Conservation (phyloP, 495 filamentous ascomycete genomes). For the Trypethelium eluteriae region DNA sequence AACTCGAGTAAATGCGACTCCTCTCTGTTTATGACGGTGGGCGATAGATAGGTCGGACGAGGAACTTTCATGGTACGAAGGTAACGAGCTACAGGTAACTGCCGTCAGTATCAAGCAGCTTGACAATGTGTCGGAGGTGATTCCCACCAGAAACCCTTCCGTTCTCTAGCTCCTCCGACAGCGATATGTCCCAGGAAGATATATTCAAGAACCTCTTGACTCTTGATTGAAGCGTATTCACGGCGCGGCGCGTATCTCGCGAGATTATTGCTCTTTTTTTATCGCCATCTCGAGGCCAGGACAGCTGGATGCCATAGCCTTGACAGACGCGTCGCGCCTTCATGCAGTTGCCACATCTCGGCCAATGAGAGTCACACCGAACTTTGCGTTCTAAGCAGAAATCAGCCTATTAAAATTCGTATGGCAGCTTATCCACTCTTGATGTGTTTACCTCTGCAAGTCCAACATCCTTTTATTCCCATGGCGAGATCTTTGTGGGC, state of each 20-base stretch:
- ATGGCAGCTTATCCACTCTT: slow-evolving; percentile 12
- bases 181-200: slow-evolving; percentile 23
- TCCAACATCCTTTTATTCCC: slow-evolving; percentile 26
- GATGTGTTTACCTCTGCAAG: slow-evolving; percentile 26
- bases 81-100: slow-evolving; percentile 17
- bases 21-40: slow-evolving; percentile 17
- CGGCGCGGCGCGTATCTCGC: slow-evolving; percentile 13
- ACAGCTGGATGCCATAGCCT: slow-evolving; percentile 27
- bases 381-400: slow-evolving; percentile 25
- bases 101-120: slow-evolving; percentile 19
- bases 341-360: slow-evolving; percentile 22
- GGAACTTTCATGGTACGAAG: slow-evolving; percentile 22
- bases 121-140: slow-evolving; percentile 15
- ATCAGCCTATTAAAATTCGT: slow-evolving; percentile 9
- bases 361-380: slow-evolving; percentile 23
- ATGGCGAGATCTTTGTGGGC: slow-evolving; percentile 12
- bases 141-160: slow-evolving; percentile 17
- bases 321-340: slow-evolving; percentile 22
- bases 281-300: slow-evolving; percentile 27
- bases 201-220: slow-evolving; percentile 20
- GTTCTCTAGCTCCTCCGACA: slow-evolving; percentile 20
- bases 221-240: slow-evolving; percentile 13
- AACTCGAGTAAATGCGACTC: slow-evolving; percentile 23
- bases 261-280: slow-evolving; percentile 23
- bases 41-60: slow-evolving; percentile 22